Evolutionary conservation across 345 rosid genomes (phyloP).

Genomic region (Eucalyptus lansdowneana): DNA sequence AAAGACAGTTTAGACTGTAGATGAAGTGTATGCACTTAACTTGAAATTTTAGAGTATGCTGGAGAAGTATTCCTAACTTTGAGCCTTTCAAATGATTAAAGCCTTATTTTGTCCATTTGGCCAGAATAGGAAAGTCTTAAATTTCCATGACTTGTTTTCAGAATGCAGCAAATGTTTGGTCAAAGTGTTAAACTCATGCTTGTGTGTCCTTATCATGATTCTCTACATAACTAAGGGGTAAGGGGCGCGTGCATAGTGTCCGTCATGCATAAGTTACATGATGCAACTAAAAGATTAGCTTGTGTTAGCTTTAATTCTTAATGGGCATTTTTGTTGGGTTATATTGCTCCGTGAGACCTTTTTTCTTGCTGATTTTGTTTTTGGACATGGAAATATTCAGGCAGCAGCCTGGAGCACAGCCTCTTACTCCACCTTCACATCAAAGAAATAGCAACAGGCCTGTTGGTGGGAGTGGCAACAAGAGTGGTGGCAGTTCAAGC

Average conservation of each 20-base stretch:
- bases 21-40: not conserved
- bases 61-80: not conserved
- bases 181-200: not conserved
- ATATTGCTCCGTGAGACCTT: not conserved
- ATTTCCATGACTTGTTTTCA: not conserved
- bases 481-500: constrained; percentile 30
- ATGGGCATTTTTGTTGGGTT: not conserved
- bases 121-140: not conserved
- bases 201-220: not conserved
- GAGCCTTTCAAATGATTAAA: not conserved
- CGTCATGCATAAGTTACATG: not conserved
- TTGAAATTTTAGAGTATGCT: not conserved
- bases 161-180: not conserved
- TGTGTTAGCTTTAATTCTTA: not conserved
- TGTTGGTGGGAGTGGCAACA: constrained; percentile 23
- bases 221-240: not conserved
- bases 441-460: constrained; percentile 26
- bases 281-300: not conserved
- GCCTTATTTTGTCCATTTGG: not conserved
- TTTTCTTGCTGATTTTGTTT: not conserved
- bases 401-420: constrained; percentile 80
- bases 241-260: not conserved
- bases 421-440: constrained; percentile 30
- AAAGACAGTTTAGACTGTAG: not conserved
- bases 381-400: constrained; percentile 7